phyloP scores from a whole-genome alignment of 1,284 basidiomycete species.

The Filobasidium uniguttulatum region DNA sequence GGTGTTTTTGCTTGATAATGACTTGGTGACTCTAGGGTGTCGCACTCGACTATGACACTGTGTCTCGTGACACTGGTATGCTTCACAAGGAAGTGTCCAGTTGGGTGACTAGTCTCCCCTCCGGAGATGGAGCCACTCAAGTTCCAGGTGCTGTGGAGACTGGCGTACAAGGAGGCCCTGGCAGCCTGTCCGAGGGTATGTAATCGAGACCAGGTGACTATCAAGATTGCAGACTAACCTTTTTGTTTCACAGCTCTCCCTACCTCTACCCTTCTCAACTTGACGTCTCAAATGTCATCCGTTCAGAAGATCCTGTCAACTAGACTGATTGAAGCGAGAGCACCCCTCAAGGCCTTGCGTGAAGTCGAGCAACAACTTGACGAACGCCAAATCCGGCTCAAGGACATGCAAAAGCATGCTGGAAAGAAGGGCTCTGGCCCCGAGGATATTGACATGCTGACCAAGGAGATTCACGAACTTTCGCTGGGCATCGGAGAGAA shows the following conservation, averaged over 20 bases:
- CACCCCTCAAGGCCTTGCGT: constrained; percentile 11
- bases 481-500: constrained; percentile 8
- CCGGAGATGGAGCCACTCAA: not conserved
- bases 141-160: not conserved
- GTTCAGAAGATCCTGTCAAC: constrained; percentile 13
- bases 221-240: not conserved
- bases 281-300: constrained; percentile 12
- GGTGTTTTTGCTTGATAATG: not conserved
- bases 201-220: not conserved
- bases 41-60: constrained; percentile 12
- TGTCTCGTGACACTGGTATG: constrained; percentile 10
- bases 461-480: constrained; percentile 12
- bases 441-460: constrained; percentile 9
- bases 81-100: constrained; percentile 10
- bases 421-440: not conserved
- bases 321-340: constrained; percentile 11
- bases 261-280: constrained; percentile 12
- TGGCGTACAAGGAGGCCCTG: not conserved
- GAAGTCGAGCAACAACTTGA: constrained; percentile 13
- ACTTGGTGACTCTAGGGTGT: constrained; percentile 6
- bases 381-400: not conserved
- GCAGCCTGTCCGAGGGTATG: not conserved
- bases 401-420: not conserved
- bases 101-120: constrained; percentile 8
- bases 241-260: constrained; percentile 1